Percentiles rank a stretch among this genome's conserved stretches.
Conservation (phyloP, 345 rosid species). For the Diplotaxis tenuifolia region DNA sequence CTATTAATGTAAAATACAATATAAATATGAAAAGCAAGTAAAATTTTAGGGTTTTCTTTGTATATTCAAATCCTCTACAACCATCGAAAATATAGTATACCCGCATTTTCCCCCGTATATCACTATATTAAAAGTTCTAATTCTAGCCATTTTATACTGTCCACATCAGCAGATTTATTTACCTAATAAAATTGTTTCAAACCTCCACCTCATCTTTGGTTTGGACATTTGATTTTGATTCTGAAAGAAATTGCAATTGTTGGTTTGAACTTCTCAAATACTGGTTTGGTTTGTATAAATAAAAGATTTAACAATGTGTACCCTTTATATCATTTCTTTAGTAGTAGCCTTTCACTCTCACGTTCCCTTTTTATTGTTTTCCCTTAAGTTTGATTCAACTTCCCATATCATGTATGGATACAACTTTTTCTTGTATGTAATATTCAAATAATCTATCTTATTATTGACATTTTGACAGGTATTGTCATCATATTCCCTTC, state of each 20-base stretch:
- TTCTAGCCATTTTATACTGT: no score
- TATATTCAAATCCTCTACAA: conserved; percentile 13
- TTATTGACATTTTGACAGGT: conserved; percentile 40
- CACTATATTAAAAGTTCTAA: no score
- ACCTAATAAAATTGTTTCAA: no score
- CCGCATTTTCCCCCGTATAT: no score
- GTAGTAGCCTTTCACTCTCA: conserved; percentile 30
- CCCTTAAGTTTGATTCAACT: conserved; percentile 30
- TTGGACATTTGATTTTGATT: no score
- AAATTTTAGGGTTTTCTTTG: conserved; percentile 27
- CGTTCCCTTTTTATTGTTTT: conserved; percentile 31
- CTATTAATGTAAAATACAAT: no score
- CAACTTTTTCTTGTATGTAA: conserved; percentile 12
- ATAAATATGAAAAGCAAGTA: neutral
- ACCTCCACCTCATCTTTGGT: no score
- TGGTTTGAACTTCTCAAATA: no score
- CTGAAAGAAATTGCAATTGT: no score
- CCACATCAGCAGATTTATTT: no score
- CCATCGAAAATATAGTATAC: conserved; percentile 3
- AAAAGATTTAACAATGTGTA: no score
- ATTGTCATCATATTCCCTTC: conserved; percentile 38
- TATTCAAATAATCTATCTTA: conserved; percentile 27
- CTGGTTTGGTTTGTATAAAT: no score
- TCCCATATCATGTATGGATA: conserved; percentile 36
- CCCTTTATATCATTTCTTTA: conserved; percentile 30